Conservation (phyloP, 495 filamentous ascomycete genomes). For the Melanomma pulvis-pyrius region DNA sequence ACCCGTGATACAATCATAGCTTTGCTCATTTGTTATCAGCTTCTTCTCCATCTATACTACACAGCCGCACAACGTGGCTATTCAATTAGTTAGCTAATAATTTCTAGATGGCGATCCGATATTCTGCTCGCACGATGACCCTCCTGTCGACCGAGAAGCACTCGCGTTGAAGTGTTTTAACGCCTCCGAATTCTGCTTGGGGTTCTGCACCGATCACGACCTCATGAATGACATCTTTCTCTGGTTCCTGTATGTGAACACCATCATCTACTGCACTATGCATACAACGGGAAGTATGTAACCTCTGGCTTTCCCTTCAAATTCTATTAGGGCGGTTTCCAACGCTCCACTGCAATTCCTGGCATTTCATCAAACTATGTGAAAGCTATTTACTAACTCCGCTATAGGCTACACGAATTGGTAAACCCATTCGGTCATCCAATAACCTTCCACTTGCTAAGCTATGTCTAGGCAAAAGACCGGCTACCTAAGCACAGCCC, state of each 20-base stretch:
- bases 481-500: conserved; percentile 52
- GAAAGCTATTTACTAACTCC: background rate
- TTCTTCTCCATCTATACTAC: too few species aligned
- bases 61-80: too few species aligned
- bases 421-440: background rate
- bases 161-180: conserved; percentile 39
- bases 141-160: conserved; percentile 34
- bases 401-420: background rate
- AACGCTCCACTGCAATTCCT: background rate
- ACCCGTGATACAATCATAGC: too few species aligned
- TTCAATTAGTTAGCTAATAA: too few species aligned
- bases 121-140: conserved; percentile 39
- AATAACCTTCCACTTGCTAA: background rate
- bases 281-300: conserved; percentile 25
- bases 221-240: conserved; percentile 45
- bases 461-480: conserved; percentile 43
- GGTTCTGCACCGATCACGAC: conserved; percentile 42
- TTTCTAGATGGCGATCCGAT: conserved; percentile 44
- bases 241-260: conserved; percentile 44
- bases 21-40: too few species aligned
- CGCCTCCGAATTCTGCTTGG: conserved; percentile 40
- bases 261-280: conserved; percentile 26
- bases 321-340: background rate
- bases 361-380: background rate
- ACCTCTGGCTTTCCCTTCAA: background rate